Evolutionary conservation across 2,329 filamentous ascomycete species (phyloP).

Genomic region (Bipolaris cookei): DNA sequence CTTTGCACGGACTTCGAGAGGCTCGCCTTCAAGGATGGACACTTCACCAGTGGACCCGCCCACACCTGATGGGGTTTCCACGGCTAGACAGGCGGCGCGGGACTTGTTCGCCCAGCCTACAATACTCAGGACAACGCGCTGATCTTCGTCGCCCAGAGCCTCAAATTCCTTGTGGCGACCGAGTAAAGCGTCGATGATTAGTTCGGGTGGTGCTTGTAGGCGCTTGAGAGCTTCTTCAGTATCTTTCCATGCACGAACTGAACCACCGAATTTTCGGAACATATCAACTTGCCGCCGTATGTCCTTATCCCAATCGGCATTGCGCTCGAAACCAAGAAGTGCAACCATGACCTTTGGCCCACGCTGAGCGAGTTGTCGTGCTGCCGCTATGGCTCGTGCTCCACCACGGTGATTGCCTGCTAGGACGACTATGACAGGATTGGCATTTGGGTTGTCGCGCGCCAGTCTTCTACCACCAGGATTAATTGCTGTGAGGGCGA

Average conservation of each 20-base stretch:
- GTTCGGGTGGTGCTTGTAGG: constrained; percentile 69
- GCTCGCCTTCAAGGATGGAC: constrained; percentile 71
- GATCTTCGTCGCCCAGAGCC: constrained; percentile 80
- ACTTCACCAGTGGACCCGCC: constrained; percentile 72
- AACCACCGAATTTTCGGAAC: constrained; percentile 82
- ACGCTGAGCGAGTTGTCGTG: constrained; percentile 84
- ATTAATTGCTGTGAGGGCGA: constrained; percentile 72
- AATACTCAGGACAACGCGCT: constrained; percentile 83
- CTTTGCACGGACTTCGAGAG: constrained; percentile 79
- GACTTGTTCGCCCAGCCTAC: constrained; percentile 94
- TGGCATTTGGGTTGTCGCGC: constrained; percentile 54
- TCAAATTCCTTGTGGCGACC: constrained; percentile 89
- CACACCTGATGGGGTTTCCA: constrained; percentile 91
- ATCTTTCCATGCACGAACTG: constrained; percentile 68
- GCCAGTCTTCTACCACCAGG: constrained; percentile 64
- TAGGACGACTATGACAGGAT: constrained; percentile 74
- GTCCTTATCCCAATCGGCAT: constrained; percentile 79
- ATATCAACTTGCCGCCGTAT: constrained; percentile 82
- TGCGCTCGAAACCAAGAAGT: constrained; percentile 82
- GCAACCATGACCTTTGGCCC: constrained; percentile 82
- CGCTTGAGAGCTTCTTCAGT: constrained; percentile 61
- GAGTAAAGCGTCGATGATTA: constrained; percentile 88
- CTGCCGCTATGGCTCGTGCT: constrained; percentile 81
- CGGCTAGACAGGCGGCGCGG: constrained; percentile 79
- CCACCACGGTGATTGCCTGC: constrained; percentile 95